Evolutionary conservation across 2,329 filamentous ascomycete genomes (phyloP), one percentile per base, ranked within the genome.

Genomic region (Alternaria atra): DNA sequence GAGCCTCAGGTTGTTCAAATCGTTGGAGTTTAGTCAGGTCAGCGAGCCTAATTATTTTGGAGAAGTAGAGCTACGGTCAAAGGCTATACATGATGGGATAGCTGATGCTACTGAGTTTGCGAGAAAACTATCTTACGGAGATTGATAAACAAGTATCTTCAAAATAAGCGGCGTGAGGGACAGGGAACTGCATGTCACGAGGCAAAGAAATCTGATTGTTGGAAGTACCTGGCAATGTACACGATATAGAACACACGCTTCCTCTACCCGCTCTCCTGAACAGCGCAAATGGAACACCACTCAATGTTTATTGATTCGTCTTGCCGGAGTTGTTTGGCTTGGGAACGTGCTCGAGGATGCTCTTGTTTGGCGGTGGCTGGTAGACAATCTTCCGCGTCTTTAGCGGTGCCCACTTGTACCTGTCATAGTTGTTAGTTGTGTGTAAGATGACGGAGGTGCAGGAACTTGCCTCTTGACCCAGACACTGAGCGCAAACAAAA

Each of bases 361-460:
- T 72, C 65, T 70, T 72, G 67, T 72, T 67, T 37, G 58, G 61
- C 20, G 93, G 93, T 66, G 93, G 92, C 79, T 89, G 91, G 84
- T 97, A 97, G 73, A 89, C 86, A 73, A 98, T 84, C 90, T 98
- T 97, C 79, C 95, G 90, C 74, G 93, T 91, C 91, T 99, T 99
- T 81, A 99, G 84, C 76, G 91, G 90, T 63, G 93, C 87, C 95
- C 95, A 99, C 89, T 98, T 99, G 90, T 99, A 99, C 74, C 83
- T 85, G 64, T 58, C 52, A 20, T 17, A 29, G 25, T 55, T 63
- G 72, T 81, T 64, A 80, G 74, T 65, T 52, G n/a, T 57, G 15
- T 27, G 23, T 23, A 13, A 20, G 1, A 32, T 52, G 32, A 8
- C 27, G 42, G n/a, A 20, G 48, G 32, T 23, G 25, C 30, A 9